Evolutionary conservation across 352 stramenopile genomes (phyloP), one percentile per base, ranked within the genome.

Genomic region (Lagenidium giganteum): DNA sequence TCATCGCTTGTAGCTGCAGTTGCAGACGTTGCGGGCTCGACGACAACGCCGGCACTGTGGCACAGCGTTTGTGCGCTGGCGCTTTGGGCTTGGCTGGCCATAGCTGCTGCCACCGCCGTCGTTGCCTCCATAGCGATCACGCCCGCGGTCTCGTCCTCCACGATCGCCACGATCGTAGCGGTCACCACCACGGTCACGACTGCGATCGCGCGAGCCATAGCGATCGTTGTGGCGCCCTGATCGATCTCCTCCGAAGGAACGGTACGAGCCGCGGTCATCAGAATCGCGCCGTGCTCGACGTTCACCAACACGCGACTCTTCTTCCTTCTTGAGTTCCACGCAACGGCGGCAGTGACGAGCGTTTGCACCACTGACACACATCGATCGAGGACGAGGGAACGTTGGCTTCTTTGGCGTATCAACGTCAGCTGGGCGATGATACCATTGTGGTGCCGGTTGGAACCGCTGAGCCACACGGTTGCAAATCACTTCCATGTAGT

Each of bases 401-500:
- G 65, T 52, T 2, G 73, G 77, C 54, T 85, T 89, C 38, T 70
- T 69, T n/a, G 70, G 64, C 22, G 61, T 64, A 28, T 84, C 67
- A 6, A 84, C 62, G 9, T 60, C 61, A 21, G 71, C 65, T 6
- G 77, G 73, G 14, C 73, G 77, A n/a, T 66, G 67, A 54, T 79
- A 89, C 73, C 73, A 89, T 26, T 41, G 62, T 18, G 75, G 64
- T 16, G 71, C 50, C 2, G 71, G 74, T 42, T 78, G 61, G 50
- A 96, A 97, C 12, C 90, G 71, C 49, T 91, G 74, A 0, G 95
- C 87, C 35, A 98, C 88, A 51, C 89, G 74, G 34, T 95, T 85
- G 52, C 83, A 96, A 24, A 98, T 87, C 59, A 98, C 83, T 75
- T 98, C 85, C 46, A 99, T 77, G 67, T 99, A 99, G 67, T 99